These are phyloP conservation scores for Geopyxis carbonaria DNA, from an alignment of 495 filamentous ascomycete genomes.

Conservation along the genomic window DNA sequence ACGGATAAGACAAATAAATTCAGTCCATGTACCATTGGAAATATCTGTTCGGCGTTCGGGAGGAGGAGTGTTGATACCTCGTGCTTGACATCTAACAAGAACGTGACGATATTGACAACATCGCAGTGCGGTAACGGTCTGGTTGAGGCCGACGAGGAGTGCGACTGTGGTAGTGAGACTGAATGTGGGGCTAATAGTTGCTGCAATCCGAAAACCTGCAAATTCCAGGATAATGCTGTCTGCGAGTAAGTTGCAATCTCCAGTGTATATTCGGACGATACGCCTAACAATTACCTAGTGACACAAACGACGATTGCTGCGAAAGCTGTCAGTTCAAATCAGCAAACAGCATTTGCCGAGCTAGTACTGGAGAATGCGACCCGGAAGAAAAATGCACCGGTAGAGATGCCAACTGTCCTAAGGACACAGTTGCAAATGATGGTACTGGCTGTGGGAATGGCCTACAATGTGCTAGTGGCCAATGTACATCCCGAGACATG, in stretches of 20 bases:
- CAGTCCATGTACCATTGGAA: constrained; percentile 69
- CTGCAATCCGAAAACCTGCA: constrained; percentile 78
- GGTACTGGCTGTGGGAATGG: constrained; percentile 42
- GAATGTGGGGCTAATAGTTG: constrained; percentile 60
- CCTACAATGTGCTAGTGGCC: constrained; percentile 76
- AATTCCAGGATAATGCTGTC: constrained; percentile 55
- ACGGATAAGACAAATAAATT: constrained; percentile 53
- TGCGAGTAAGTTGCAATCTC: constrained; percentile 37
- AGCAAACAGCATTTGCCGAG: constrained; percentile 54
- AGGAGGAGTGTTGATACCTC: constrained; percentile 56
- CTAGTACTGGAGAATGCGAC: constrained; percentile 64
- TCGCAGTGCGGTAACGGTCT: constrained; percentile 92
- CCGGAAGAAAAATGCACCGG: constrained; percentile 70
- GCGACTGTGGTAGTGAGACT: constrained; percentile 70
- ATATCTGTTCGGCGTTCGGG: constrained; percentile 81
- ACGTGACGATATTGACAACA: constrained; percentile 69
- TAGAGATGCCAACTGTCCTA: constrained; percentile 52
- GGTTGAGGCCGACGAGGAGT: constrained; percentile 84
- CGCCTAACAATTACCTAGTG: constrained; percentile 9
- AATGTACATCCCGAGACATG: constrained; percentile 80
- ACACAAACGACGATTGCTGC: constrained; percentile 54
- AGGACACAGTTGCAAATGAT: constrained; percentile 49
- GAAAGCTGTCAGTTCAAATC: constrained; percentile 52
- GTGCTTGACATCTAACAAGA: constrained; percentile 69
- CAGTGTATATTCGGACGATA: constrained; percentile 10